Percentiles rank a stretch among this genome's conserved stretches.
phyloP scores from a whole-genome alignment of 2,329 filamentous ascomycete species.

The Juglanconis sp. region DNA sequence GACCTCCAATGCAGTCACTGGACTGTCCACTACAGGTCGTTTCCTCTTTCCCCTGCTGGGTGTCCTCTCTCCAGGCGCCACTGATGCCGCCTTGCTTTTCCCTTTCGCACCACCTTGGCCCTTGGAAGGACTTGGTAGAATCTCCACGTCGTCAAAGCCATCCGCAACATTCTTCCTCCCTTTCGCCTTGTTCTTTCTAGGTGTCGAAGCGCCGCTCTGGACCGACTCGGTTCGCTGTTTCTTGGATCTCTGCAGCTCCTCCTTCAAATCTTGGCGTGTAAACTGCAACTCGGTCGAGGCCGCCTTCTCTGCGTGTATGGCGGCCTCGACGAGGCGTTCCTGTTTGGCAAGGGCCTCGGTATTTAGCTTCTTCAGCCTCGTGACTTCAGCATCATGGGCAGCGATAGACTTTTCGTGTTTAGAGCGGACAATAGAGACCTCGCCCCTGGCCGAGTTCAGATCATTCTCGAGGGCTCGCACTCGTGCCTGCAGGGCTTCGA shows the following conservation, averaged over 20 bases:
- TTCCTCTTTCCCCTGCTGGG: conserved; percentile 72
- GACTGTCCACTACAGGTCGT: conserved; percentile 62
- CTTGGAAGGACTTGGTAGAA: conserved; percentile 52
- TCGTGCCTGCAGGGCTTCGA: conserved; percentile 49
- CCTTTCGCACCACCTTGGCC: conserved; percentile 35
- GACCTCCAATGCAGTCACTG: conserved; percentile 58
- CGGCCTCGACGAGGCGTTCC: conserved; percentile 60
- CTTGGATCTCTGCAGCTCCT: conserved; percentile 49
- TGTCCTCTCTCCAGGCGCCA: conserved; percentile 48
- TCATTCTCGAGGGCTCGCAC: conserved; percentile 53
- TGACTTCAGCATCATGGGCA: conserved; percentile 61
- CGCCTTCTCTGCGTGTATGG: conserved; percentile 62
- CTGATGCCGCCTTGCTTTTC: conserved; percentile 37
- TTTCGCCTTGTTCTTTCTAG: conserved; percentile 54
- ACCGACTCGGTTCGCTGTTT: conserved; percentile 40
- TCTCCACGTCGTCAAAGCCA: conserved; percentile 70
- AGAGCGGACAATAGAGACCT: conserved; percentile 71
- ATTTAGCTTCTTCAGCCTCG: conserved; percentile 59
- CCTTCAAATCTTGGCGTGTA: conserved; percentile 66
- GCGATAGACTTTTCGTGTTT: conserved; percentile 62
- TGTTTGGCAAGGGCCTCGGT: conserved; percentile 63
- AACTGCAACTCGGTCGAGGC: conserved; percentile 70
- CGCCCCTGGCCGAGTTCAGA: conserved; percentile 63
- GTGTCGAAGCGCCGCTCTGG: conserved; percentile 48
- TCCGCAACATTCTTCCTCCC: conserved; percentile 61